Base-by-base conservation (phyloP, 2,329 filamentous ascomycete species). In the Stemphylium vesicarium region DNA sequence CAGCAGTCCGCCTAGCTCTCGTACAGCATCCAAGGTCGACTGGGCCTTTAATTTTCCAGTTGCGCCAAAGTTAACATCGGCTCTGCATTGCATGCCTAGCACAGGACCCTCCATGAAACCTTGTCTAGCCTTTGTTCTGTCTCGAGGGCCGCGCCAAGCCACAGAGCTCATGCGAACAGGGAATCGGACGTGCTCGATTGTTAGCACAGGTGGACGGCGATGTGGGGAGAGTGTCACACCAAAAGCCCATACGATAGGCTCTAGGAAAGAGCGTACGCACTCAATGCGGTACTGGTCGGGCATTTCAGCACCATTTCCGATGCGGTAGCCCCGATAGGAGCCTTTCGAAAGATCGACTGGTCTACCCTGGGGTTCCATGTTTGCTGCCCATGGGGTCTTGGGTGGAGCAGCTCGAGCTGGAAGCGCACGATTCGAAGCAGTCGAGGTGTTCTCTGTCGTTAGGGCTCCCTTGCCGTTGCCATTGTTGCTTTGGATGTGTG, bases 71-170 rank as follows among this genome's bases (percentile, higher is more conserved):
- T 76, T 75, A 1, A 80, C 82, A 53, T 86, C 84, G 10, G 78
- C 74, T 22, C 85, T 78, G 62, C 81, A 83, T 62, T 85, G 83
- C 2, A 84, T 75, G 3, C 80, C 80, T 24, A 87, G 66, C 8
- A 87, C 69, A 1, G 85, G 85, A 0, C 85, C 85, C 65, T 86
- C 82, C 40, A 86, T 75, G 62, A 81, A 79, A 2, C 84, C 83
- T 55, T 77, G 78, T 42, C 84, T 79, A 9, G 83, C 83, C 46
- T 79, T 74, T 45, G 78, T 72, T 29, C 81, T 76, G 57, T 87
- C 84, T 41, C 77, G 76, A 2, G 85, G 83, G 5, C 80, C 75
- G 40, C 82, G 79, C 56, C 81, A 83, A 13, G 82, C 78, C n/a
- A 79, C 75, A 55, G 82, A 81, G 37, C 79, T 83, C 63, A 86